phyloP scores from a whole-genome alignment of 2,329 filamentous ascomycete species.

The Dothiorella sarmentorum region DNA sequence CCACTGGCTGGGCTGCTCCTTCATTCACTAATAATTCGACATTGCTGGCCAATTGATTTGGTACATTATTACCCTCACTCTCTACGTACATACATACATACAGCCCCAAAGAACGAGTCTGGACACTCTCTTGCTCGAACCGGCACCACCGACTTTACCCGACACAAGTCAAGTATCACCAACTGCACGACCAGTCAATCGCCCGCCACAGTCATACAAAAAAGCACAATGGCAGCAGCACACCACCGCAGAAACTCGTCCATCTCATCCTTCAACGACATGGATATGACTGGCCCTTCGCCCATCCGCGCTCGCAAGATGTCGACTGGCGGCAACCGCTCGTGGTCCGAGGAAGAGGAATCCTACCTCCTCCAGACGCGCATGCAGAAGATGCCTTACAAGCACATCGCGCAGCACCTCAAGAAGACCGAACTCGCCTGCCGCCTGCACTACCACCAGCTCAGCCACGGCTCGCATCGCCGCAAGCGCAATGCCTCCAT shows the following conservation, averaged over 20 bases:
- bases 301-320: conserved; percentile 49
- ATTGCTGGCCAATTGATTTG: conserved; percentile 41
- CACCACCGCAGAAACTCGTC: conserved; percentile 37
- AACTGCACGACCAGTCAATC: conserved; percentile 5
- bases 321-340: conserved; percentile 71
- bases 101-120: not conserved
- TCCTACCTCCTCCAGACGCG: conserved; percentile 79
- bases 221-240: conserved; percentile 30
- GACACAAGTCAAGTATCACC: conserved; percentile 7
- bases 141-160: conserved; percentile 2
- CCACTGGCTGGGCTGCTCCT: conserved; percentile 54
- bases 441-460: conserved; percentile 81
- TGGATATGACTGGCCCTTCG: conserved; percentile 35
- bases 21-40: conserved; percentile 49
- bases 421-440: conserved; percentile 88
- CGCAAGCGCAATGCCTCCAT: conserved; percentile 72
- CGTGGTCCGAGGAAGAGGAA: conserved; percentile 88
- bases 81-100: conserved; percentile 36
- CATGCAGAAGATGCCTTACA: conserved; percentile 85
- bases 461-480: conserved; percentile 77
- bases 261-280: conserved; percentile 37
- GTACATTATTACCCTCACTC: conserved; percentile 38
- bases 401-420: conserved; percentile 79
- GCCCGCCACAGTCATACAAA: conserved; percentile 27
- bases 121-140: conserved; percentile 13